Conservation (phyloP, 306 rosid genomes). For the Dryas octopetala region DNA sequence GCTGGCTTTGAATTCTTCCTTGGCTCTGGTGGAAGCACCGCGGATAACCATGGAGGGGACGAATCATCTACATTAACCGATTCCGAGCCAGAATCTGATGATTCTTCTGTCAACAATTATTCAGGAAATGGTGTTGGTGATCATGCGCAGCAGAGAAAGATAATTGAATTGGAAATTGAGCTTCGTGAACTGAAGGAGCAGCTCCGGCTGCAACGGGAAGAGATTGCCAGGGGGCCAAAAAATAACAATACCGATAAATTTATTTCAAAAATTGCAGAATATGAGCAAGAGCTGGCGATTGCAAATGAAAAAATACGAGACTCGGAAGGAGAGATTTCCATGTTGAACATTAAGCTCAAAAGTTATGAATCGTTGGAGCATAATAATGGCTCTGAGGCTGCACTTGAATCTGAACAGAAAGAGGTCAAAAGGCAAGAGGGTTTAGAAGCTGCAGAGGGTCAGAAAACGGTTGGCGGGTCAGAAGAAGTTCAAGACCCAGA, state of each 20-base stretch:
- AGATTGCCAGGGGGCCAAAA: constrained; percentile 35
- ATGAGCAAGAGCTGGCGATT: constrained; percentile 55
- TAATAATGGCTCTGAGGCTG: constrained; percentile 17
- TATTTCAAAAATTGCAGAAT: constrained; percentile 42
- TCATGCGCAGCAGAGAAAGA: constrained; percentile 56
- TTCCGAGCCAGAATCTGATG: constrained; percentile 90
- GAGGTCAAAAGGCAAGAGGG: constrained; percentile 23
- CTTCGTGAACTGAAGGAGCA: constrained; percentile 75
- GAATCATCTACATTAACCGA: constrained; percentile 79
- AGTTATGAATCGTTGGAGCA: constrained; percentile 30
- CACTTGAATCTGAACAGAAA: constrained; percentile 25
- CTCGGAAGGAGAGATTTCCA: constrained; percentile 49
- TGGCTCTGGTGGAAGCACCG: constrained; percentile 65
- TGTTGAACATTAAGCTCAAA: constrained; percentile 53
- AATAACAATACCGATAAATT: constrained; percentile 43
- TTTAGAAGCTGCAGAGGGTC: constrained; percentile 25
- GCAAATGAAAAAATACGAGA: constrained; percentile 55
- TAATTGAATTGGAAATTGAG: constrained; percentile 76
- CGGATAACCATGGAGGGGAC: constrained; percentile 65
- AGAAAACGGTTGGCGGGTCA: constrained; percentile 24
- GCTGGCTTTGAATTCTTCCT: constrained; percentile 95
- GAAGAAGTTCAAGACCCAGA: constrained; percentile 35
- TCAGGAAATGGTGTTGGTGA: constrained; percentile 53
- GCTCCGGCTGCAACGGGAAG: constrained; percentile 64
- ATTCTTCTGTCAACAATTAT: constrained; percentile 85